Percentiles rank a stretch among this genome's conserved stretches.
Evolutionary conservation across 768 basidiomycete genomes (phyloP).

Genomic region (Mycena pura): DNA sequence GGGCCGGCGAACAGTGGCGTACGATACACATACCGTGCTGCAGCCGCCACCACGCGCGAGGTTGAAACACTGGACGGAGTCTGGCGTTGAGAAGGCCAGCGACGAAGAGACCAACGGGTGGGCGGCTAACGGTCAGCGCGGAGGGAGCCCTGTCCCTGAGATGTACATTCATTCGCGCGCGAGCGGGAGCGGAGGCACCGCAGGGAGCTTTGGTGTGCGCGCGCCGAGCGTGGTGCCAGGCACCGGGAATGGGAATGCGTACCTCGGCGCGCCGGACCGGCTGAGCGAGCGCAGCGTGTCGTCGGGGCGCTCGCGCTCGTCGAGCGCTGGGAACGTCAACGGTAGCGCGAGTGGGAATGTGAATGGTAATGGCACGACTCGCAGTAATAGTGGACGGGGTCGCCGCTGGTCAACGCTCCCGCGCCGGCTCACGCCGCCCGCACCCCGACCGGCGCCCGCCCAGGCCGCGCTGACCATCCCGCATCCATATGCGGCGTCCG

Average conservation of each 20-base stretch:
- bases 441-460: constrained; percentile 1
- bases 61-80: constrained; percentile 52
- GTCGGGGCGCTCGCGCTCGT: constrained; percentile 13
- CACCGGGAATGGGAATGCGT: not conserved
- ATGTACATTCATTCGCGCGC: constrained; percentile 30
- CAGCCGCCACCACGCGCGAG: constrained; percentile 52
- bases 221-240: not conserved
- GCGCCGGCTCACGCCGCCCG: constrained; percentile 19
- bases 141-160: constrained; percentile 19
- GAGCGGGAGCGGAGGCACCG: constrained; percentile 27
- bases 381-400: not conserved
- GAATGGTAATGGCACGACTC: not conserved
- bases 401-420: constrained; percentile 26
- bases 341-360: not conserved
- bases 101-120: too few relatives aligned
- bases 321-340: constrained; percentile 9
- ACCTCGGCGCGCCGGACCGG: not conserved
- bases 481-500: constrained; percentile 25
- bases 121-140: too few relatives aligned
- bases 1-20: too few relatives aligned
- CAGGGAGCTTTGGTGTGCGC: constrained; percentile 25
- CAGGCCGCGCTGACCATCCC: constrained; percentile 11
- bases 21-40: constrained; percentile 41
- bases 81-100: too few relatives aligned
- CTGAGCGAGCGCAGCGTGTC: constrained; percentile 18